Evolutionary conservation across 1,139 yeast genomes (phyloP), one percentile per base, ranked within the genome.

Genomic region (Arxiozyma heterogenica): DNA sequence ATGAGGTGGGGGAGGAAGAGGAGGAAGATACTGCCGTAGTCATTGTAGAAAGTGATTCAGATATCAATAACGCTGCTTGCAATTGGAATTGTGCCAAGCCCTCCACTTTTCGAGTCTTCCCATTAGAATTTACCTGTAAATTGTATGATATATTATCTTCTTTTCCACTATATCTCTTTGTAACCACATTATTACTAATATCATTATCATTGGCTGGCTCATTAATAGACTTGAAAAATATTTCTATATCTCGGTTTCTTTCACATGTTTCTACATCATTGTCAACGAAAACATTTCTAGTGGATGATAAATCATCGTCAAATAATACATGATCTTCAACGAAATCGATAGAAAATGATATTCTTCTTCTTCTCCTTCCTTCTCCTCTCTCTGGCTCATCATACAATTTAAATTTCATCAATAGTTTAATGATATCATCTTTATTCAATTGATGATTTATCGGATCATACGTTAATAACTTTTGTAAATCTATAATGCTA

Each of bases 341-440:
- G 7, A 66, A 56, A 51, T 66, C 69, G 15, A 66, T 59, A 6
- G 39, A 21, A 22, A 38, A 46, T 6, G 49, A 46, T n/a, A 17
- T 15, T 44, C 12, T 18, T 20, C 12, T 15, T 51, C 61, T 64
- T n/a, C 61, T 22, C 50, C 61, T 64, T n/a, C 61, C 57, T 7
- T 61, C 63, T n/a, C 61, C 57, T 7, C 52, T 54, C 4, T 65
- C 62, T 18, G 59, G 56, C 46, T 18, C 22, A 27, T 58, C 60
- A 47, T 62, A 59, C 59, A 64, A 58, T 38, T 62, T 58, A n/a
- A 66, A 62, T 41, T 56, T 57, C 68, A 66, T 64, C 43, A 66
- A 51, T 3, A 64, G 55, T 8, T 63, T 59, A 18, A 66, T 57
- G 21, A 66, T 38, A 11, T 62, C 61, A 47, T 65, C 65, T 45